Base-by-base conservation (phyloP, 2,329 filamentous ascomycete species). In the Orbilia ellipsospora region DNA sequence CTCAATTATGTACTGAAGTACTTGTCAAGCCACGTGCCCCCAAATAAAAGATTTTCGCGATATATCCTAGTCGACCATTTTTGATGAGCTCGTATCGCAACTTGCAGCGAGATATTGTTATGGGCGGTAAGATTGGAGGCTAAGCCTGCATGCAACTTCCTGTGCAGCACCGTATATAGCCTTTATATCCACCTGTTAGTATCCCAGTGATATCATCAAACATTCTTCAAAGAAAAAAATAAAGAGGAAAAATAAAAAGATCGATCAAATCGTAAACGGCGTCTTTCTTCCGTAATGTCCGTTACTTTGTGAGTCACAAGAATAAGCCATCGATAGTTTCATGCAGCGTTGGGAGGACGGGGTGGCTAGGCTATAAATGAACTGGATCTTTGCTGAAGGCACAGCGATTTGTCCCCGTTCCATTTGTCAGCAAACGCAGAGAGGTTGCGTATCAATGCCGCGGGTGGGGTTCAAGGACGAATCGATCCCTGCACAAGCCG, bases 351-450 rank as follows among this genome's bases (percentile, higher is more conserved):
- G 45, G 28, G 28, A 31, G 28, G 28, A 31, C 28, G 28, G 28
- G 28, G 28, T 18, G 23, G 16, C 36, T 48, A 61, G 56, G 40
- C 54, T 57, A 57, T 57, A 57, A 57, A 57, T 57, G 54, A 40
- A 42, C 28, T 3, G 31, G 31, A 57, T 4, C 48, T 18, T 18
- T 3, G 44, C 44, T 48, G 13, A 48, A 13, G 16, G 13, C 4
- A 6, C 44, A n/a, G 44, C 44, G 13, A n/a, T 48, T 18, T 13
- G 44, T 15, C 44, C 15, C 5, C 13, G 44, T 48, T 45, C 50
- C 57, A 70, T 70, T 70, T 70, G 66, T 70, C 66, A 70, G 66
- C 66, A 63, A 36, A 51, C 54, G 28, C 63, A 67, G 44, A n/a
- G 20, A 28, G 54, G 8, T 8, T 60, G 44, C 60, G 48, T 65